A percentile compares a stretch with the other conserved stretches of the same genome.
These are phyloP conservation scores for Dothidotthia symphoricarpi DNA, from an alignment of 2,329 filamentous ascomycete species.

Conservation along the genomic window DNA sequence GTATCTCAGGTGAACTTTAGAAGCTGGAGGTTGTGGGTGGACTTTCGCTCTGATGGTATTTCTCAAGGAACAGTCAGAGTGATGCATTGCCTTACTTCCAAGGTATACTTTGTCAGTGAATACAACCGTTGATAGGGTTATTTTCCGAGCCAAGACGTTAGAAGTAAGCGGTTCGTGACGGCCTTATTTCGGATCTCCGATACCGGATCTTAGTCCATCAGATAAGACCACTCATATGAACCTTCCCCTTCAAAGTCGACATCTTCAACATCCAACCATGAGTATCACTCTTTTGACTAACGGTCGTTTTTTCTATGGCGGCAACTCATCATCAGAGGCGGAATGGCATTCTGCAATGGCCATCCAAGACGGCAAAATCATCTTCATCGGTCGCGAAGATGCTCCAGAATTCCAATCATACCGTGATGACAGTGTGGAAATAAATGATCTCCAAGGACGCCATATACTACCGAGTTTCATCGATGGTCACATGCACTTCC, in stretches of 20 bases:
- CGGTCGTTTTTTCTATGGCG: constrained; percentile 24
- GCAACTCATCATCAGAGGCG: constrained; percentile 3
- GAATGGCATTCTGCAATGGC: constrained; percentile 38
- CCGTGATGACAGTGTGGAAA: constrained; percentile 16
- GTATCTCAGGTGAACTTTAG: too few species aligned
- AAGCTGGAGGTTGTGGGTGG: too few species aligned
- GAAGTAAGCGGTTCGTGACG: too few species aligned
- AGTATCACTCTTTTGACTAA: constrained; percentile 27
- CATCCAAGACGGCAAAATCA: constrained; percentile 43
- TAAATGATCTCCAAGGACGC: constrained; percentile 38
- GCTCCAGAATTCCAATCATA: constrained; percentile 29
- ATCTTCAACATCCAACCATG: constrained; percentile 9
- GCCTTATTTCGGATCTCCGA: constrained; percentile 19
- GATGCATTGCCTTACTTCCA: too few species aligned
- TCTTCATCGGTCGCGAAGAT: constrained; percentile 39
- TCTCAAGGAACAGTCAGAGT: too few species aligned
- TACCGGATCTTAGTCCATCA: constrained; percentile 9
- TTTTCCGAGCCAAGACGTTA: too few species aligned
- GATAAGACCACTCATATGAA: constrained; percentile 12
- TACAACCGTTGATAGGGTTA: too few species aligned
- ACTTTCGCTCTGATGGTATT: too few species aligned
- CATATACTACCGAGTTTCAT: constrained; percentile 56
- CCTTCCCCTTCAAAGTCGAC: too few species aligned
- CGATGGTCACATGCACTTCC: constrained; percentile 59
- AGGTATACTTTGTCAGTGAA: too few species aligned